These are phyloP conservation scores for Terfezia claveryi DNA, from an alignment of 495 filamentous ascomycete species.

Conservation along the genomic window DNA sequence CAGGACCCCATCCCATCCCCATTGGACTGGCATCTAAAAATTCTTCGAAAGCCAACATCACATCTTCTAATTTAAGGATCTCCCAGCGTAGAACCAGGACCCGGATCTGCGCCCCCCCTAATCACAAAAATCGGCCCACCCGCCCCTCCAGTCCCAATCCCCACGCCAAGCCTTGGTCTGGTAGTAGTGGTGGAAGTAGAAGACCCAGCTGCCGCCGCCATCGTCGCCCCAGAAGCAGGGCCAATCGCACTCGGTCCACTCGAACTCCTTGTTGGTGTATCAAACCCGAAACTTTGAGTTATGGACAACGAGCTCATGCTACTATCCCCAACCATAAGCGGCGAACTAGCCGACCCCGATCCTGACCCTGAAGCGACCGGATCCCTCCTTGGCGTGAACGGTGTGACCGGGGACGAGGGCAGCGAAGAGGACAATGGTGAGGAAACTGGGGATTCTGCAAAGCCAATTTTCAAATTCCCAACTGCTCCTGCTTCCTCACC, in stretches of 20 bases:
- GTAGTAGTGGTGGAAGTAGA: not conserved
- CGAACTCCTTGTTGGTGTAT: no score
- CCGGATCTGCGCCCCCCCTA: conserved; percentile 7
- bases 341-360: no score
- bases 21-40: no score
- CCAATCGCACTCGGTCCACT: no score
- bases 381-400: no score
- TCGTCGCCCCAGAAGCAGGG: not conserved
- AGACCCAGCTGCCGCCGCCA: not conserved
- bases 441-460: not conserved
- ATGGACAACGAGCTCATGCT: not conserved
- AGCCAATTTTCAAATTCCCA: not conserved
- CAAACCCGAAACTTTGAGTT: not conserved
- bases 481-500: no score
- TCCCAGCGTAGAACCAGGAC: not conserved
- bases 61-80: no score
- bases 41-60: no score
- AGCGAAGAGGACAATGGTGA: not conserved
- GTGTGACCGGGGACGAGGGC: no score
- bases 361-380: no score
- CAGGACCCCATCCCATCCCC: no score
- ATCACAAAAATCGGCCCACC: conserved; percentile 16
- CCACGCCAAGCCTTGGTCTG: conserved; percentile 7
- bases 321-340: not conserved
- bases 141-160: conserved; percentile 9